Evolutionary conservation across 2,329 filamentous ascomycete genomes (phyloP).

Genomic region (Colletotrichum kahawae): DNA sequence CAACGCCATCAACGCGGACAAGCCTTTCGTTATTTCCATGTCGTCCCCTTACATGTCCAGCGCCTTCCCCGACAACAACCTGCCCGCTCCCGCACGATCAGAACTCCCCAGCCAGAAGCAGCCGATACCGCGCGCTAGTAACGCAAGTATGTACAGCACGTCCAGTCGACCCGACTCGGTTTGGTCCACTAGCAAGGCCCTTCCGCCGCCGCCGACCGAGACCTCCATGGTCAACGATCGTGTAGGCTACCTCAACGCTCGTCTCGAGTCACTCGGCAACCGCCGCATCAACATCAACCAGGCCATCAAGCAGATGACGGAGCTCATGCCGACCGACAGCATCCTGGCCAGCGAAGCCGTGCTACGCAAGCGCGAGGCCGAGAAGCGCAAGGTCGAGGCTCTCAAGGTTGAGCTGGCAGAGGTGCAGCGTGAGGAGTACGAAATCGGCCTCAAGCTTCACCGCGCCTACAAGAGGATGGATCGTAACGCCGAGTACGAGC

Average conservation of each 20-base stretch:
- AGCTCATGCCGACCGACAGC: conserved; percentile 75
- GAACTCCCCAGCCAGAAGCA: conserved; percentile 17
- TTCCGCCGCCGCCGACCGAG: conserved; percentile 68
- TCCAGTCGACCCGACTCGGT: conserved; percentile 29
- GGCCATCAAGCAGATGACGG: conserved; percentile 78
- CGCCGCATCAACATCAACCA: conserved; percentile 74
- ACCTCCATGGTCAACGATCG: conserved; percentile 62
- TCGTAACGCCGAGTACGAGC: conserved; percentile 67
- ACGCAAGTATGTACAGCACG: conserved; percentile 3
- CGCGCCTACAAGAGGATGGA: conserved; percentile 78
- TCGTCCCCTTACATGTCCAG: conserved; percentile 36
- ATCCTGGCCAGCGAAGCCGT: conserved; percentile 72
- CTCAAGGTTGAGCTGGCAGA: conserved; percentile 73
- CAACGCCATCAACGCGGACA: conserved; percentile 15
- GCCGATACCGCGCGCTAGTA: conserved; percentile 6
- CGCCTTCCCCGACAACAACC: conserved; percentile 24
- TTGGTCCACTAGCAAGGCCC: conserved; percentile 57
- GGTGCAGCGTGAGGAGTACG: conserved; percentile 77
- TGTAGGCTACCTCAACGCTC: conserved; percentile 69
- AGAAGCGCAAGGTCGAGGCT: conserved; percentile 70
- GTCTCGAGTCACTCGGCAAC: conserved; percentile 68
- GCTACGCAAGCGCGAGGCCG: conserved; percentile 55
- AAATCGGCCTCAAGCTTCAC: conserved; percentile 76
- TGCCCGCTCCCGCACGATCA: conserved; percentile 6
- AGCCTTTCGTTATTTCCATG: conserved; percentile 39